Percentiles rank a stretch among this genome's conserved stretches.
Evolutionary conservation across 2,329 filamentous ascomycete species (phyloP).

Genomic region (Elsinoe australis): DNA sequence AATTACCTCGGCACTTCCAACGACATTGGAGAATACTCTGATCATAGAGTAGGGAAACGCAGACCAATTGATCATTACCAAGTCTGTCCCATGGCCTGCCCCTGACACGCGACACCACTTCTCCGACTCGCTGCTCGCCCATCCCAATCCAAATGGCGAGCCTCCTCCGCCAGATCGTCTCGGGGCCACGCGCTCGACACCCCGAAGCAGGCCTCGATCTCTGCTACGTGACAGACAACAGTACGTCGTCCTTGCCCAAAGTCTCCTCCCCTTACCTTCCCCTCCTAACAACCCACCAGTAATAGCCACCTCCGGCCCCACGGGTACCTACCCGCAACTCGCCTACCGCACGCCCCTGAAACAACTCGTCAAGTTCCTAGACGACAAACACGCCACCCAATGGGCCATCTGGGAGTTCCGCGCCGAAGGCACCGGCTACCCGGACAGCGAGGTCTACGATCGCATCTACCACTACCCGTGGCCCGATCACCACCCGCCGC

Average conservation of each 20-base stretch:
- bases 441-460: constrained; percentile 77
- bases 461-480: constrained; percentile 88
- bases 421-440: constrained; percentile 92
- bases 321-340: constrained; percentile 78
- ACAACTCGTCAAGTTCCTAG: constrained; percentile 77
- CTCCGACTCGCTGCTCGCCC: background rate
- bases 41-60: background rate
- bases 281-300: too few species aligned
- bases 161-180: constrained; percentile 82
- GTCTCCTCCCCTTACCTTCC: too few species aligned
- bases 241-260: too few species aligned
- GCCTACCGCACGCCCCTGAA: constrained; percentile 92
- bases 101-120: constrained; percentile 5
- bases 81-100: constrained; percentile 1
- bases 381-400: constrained; percentile 69
- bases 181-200: constrained; percentile 75
- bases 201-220: constrained; percentile 84
- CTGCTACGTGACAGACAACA: constrained; percentile 87
- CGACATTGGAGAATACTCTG: background rate
- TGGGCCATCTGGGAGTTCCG: constrained; percentile 99
- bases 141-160: constrained; percentile 47
- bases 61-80: too few species aligned
- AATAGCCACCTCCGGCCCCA: constrained; percentile 74
- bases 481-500: constrained; percentile 94
- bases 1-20: too few species aligned